These are phyloP conservation scores for Aspergillus nanangensis DNA, from an alignment of 495 filamentous ascomycete species.

Conservation along the genomic window DNA sequence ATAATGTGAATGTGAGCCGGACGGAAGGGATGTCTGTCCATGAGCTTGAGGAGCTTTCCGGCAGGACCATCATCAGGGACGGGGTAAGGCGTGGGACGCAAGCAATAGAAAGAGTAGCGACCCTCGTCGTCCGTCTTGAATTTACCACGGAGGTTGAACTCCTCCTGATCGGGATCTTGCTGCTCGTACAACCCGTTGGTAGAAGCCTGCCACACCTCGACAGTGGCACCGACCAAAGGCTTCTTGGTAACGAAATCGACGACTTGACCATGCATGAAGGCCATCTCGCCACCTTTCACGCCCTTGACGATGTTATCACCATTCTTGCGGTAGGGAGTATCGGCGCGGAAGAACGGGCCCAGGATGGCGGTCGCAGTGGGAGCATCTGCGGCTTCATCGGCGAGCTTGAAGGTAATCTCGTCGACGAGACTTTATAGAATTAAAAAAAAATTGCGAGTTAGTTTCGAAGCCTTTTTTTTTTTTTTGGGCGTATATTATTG, in stretches of 20 bases:
- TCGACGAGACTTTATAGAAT: slow-evolving; percentile 65
- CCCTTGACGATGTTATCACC: slow-evolving; percentile 62
- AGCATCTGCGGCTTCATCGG: slow-evolving; percentile 40
- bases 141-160: slow-evolving; percentile 70
- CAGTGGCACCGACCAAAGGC: slow-evolving; percentile 55
- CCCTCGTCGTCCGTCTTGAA: slow-evolving; percentile 65
- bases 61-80: slow-evolving; percentile 61
- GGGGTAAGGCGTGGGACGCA: slow-evolving; percentile 69
- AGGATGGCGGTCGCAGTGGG: slow-evolving; percentile 70
- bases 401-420: slow-evolving; percentile 69
- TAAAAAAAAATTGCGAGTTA: no score
- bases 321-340: slow-evolving; percentile 60
- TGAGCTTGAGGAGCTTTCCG: slow-evolving; percentile 43
- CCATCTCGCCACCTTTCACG: slow-evolving; percentile 48
- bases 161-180: slow-evolving; percentile 65
- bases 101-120: slow-evolving; percentile 60
- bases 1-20: slow-evolving; percentile 86
- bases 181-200: slow-evolving; percentile 80
- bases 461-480: background rate
- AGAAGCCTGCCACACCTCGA: slow-evolving; percentile 77
- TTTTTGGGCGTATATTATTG: background rate
- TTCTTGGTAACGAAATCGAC: slow-evolving; percentile 49
- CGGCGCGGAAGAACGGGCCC: slow-evolving; percentile 71
- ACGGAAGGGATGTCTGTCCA: slow-evolving; percentile 74
- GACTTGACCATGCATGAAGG: slow-evolving; percentile 61